Evolutionary conservation across 2,329 filamentous ascomycete species (phyloP).

Genomic region (Apiospora rasikravindrae): DNA sequence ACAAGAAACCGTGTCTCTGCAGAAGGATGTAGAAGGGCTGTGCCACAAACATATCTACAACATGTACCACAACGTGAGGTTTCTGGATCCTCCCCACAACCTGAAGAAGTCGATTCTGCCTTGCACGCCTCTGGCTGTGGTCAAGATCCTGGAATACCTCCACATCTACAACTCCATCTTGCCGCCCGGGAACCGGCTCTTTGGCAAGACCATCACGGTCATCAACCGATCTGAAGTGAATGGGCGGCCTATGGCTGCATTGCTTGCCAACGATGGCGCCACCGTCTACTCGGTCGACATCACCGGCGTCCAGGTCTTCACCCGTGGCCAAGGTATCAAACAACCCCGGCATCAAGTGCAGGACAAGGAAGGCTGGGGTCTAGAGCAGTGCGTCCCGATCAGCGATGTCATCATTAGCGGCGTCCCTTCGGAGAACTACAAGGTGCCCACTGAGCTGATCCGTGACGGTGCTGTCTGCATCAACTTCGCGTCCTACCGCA

Average conservation of each 20-base stretch:
- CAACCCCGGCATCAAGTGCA: conserved; percentile 85
- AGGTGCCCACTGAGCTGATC: conserved; percentile 83
- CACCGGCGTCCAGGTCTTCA: conserved; percentile 90
- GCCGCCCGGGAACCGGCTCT: conserved; percentile 89
- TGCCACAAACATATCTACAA: conserved; percentile 96
- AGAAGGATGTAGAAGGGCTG: conserved; percentile 95
- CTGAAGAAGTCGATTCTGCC: conserved; percentile 89
- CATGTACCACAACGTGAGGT: conserved; percentile 99
- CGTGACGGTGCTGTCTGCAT: conserved; percentile 96
- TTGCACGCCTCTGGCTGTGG: conserved; percentile 92
- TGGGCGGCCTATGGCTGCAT: conserved; percentile 86
- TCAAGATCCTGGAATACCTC: conserved; percentile 96
- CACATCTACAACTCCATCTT: conserved; percentile 97
- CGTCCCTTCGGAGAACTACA: conserved; percentile 86
- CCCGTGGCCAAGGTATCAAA: conserved; percentile 84
- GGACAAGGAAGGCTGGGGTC: conserved; percentile 78
- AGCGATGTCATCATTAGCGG: conserved; percentile 96
- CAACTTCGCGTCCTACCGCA: conserved; percentile 96
- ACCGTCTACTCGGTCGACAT: conserved; percentile 95
- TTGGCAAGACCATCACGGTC: conserved; percentile 92
- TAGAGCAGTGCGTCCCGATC: conserved; percentile 82
- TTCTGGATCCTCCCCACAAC: conserved; percentile 79
- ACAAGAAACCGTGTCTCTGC: conserved; percentile 87
- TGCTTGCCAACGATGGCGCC: conserved; percentile 95
- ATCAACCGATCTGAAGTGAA: conserved; percentile 98